Evolutionary conservation across 192 early-diverging fungal genomes (phyloP).

Genomic region (Backusella westeae): DNA sequence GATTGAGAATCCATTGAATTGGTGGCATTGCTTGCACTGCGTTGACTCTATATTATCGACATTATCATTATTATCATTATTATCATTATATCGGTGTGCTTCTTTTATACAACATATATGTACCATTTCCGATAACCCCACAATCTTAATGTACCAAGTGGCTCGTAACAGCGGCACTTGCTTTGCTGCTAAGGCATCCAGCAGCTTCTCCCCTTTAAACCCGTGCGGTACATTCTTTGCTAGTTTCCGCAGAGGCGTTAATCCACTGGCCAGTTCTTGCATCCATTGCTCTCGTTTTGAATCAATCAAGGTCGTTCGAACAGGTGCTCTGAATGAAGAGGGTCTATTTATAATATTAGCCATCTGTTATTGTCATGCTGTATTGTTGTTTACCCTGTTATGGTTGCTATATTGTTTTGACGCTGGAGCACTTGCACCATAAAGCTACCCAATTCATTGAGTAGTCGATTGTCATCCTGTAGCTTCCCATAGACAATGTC

Average conservation of each 20-base stretch:
- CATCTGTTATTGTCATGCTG: background rate
- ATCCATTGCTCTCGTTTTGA: slow-evolving; percentile 57
- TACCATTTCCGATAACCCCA: slow-evolving; percentile 63
- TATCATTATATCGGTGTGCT: background rate
- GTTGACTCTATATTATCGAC: slow-evolving; percentile 17
- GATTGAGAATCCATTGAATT: slow-evolving; percentile 21
- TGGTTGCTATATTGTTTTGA: slow-evolving; percentile 25
- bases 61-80: too few relatives aligned
- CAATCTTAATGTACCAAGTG: slow-evolving; percentile 69
- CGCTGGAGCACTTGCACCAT: slow-evolving; percentile 46
- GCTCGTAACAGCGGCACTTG: slow-evolving; percentile 63
- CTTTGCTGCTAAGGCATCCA: slow-evolving; percentile 52
- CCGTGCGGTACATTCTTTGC: slow-evolving; percentile 54
- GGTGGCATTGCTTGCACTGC: slow-evolving; percentile 22
- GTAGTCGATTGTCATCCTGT: slow-evolving; percentile 45
- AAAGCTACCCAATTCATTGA: slow-evolving; percentile 45
- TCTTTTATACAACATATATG: background rate
- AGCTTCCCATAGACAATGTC: slow-evolving; percentile 49
- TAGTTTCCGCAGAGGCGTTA: slow-evolving; percentile 42
- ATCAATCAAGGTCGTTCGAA: slow-evolving; percentile 40
- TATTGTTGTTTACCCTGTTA: slow-evolving; percentile 24
- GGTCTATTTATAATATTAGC: slow-evolving; percentile 24
- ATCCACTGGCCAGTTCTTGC: slow-evolving; percentile 40
- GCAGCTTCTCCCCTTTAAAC: slow-evolving; percentile 59
- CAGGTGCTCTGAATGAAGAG: slow-evolving; percentile 47